Evolutionary conservation across 1,284 basidiomycete species (phyloP), one percentile per base, ranked within the genome.

Genomic region (Cryptococcus amylolentus): DNA sequence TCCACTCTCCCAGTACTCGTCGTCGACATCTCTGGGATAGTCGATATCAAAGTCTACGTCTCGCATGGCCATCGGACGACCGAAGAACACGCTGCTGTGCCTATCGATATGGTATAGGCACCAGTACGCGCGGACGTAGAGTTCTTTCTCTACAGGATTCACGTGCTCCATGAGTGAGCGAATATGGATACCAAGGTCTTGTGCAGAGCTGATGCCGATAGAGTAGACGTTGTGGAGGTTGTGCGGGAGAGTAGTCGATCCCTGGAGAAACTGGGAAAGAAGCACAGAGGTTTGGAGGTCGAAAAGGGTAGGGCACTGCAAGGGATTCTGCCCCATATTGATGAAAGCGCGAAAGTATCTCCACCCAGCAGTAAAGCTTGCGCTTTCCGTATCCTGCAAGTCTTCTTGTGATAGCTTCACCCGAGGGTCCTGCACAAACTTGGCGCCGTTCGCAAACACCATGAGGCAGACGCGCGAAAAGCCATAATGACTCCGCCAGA

Each of bases 41-140:
- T 88, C 86, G 4, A 88, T 76, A 66, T 92, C 89, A 63, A 88
- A 86, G 66, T 92, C 91, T 70, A 91, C 88, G 58, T 91, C 89
- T 57, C 90, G 87, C 46, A 91, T 84, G 3, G 87, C 87, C 68
- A 88, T 86, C 0, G 90, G 88, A 26, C 91, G 79, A 10, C 91
- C 91, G n/a, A 93, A 80, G 0, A 82, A 82, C 4, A 86, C 82
- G 63, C 88, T 88, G 54, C 84, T 80, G 54, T 81, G 73, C 43
- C 88, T 80, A 53, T 78, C 76, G 49, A 78, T 68, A 55, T 76
- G 72, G 57, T 73, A 72, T 27, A 75, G 56, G 49, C 68, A 88
- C 89, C 89, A 91, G 72, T 92, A 93, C 1, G 84, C 86, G 4
- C 89, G 82, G 61, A 86, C 88, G 82, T 85, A 87, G 18, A 88